Evolutionary conservation across 2,329 filamentous ascomycete genomes (phyloP), one percentile per base, ranked within the genome.

Genomic region (Epichloe festucae): DNA sequence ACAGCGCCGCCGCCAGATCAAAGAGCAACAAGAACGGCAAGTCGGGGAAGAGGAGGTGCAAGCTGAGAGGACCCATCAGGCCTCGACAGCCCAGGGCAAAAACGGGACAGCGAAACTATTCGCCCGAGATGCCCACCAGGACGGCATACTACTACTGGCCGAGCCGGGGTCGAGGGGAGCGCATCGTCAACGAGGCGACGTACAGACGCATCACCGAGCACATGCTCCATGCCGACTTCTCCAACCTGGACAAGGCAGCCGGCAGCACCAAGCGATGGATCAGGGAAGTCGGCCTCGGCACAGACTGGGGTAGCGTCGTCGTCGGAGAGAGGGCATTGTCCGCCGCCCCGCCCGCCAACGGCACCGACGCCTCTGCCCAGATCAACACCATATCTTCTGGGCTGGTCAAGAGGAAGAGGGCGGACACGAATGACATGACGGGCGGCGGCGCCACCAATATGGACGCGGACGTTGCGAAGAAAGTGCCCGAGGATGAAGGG

Each of bases 221-320:
- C 10, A 71, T 93, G 0, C 73, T 90, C 5, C 79, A 84, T 53
- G 76, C 89, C 0, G 85, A 89, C 63, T 93, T 93, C 65, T 74
- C 79, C 1, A 84, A 76, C 8, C 65, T 81, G 3, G 76, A 78
- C 11, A 77, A 84, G 46, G 82, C 84, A 0, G 70, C 69, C 2
- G 72, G 73, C 35, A 88, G 85, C 60, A 87, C 86, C 2, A 70
- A 67, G 49, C 78, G 84, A 50, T 93, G 87, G 86, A 73, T 82
- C 43, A 74, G 74, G 14, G 85, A 91, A 60, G 79, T 84, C 1
- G 77, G 76, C 15, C 69, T 73, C 52, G 74, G 75, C 0, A 65
- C 70, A 1, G 59, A 64, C 19, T 84, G 79, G 79, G 76, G 77
- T 0, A 61, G 73, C 8, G 65, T 68, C 0, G 67, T 84, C 2